Base-by-base conservation (phyloP, 495 filamentous ascomycete genomes). In the Aspergillus homomorphus region DNA sequence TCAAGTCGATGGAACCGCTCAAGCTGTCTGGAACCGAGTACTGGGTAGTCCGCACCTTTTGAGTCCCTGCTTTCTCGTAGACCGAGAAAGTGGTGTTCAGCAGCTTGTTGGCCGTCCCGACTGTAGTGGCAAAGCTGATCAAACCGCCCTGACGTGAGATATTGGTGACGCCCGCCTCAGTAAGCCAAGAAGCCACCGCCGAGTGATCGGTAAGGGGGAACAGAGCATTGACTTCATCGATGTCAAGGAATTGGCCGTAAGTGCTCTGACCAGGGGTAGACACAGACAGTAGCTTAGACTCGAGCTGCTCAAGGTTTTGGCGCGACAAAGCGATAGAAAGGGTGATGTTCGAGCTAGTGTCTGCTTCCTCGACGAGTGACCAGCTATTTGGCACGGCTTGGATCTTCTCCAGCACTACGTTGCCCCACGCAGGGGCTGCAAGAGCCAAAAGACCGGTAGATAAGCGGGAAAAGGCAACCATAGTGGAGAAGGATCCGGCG, bases 11-110 rank as follows among this genome's bases (percentile, higher is more conserved):
- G 60, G 75, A 68, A 4, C 64, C 53, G 21, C 66, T 66, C 22
- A 90, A 66, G 6, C 77, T 66, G 52, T 82, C 77, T 0, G 87
- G 87, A 4, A 90, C 76, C 12, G 83, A 85, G 71, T 89, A 89
- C 44, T 76, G 63, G n/a, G 81, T 80, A 4, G 87, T 83, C 12
- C 87, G 78, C 54, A 72, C 61, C 61, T 80, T 78, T 38, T 73
- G 41, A 62, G 73, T 20, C 54, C 60, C 52, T 51, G 67, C 57
- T 51, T 71, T 70, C 65, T 73, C 50, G 20, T 66, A 78, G 56
- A 71, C 73, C 50, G 65, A 68, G 60, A 77, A 86, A 24, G 45
- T 75, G 28, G 78, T 80, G 61, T 74, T 66, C 12, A 84, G 73
- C 43, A 84, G 69, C 28, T 70, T 66, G 63, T 83, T 80, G 42